phyloP scores from a whole-genome alignment of 2,329 filamentous ascomycete genomes.

The Pseudogymnoascus sp. region DNA sequence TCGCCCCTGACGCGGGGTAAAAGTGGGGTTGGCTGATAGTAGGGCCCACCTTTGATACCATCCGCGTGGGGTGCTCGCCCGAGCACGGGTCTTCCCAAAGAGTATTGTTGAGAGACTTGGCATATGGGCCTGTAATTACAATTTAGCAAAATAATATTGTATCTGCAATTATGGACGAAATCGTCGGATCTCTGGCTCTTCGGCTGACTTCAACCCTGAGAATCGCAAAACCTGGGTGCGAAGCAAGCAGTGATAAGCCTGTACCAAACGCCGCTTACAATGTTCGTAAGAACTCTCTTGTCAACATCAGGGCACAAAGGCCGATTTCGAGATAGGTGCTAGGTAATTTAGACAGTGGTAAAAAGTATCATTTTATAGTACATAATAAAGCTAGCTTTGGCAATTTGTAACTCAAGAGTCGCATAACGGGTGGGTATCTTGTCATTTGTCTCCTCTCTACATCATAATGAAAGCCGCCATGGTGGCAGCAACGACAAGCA shows the following conservation, averaged over 20 bases:
- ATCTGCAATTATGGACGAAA: background rate
- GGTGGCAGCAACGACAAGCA: background rate
- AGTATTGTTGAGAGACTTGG: background rate
- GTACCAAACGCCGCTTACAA: too few species aligned
- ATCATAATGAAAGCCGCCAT: background rate
- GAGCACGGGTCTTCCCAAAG: background rate
- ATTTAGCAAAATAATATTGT: background rate
- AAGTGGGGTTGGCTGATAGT: background rate
- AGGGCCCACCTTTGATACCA: background rate
- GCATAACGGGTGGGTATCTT: background rate
- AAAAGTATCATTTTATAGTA: background rate
- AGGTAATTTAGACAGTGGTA: too few species aligned
- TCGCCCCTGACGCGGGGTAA: background rate
- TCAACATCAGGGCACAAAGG: too few species aligned
- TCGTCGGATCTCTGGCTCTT: background rate
- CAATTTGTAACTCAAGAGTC: background rate
- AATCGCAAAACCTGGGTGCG: constrained; percentile 46
- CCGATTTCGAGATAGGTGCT: too few species aligned
- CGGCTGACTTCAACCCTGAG: constrained; percentile 26
- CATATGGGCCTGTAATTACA: background rate
- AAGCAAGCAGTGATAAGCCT: constrained; percentile 34
- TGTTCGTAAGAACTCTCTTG: too few species aligned
- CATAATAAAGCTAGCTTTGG: background rate
- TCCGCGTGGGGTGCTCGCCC: background rate
- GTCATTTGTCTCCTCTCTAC: background rate